Evolutionary conservation across 1,284 basidiomycete genomes (phyloP).

Genomic region (Ustilago shanxiensis): DNA sequence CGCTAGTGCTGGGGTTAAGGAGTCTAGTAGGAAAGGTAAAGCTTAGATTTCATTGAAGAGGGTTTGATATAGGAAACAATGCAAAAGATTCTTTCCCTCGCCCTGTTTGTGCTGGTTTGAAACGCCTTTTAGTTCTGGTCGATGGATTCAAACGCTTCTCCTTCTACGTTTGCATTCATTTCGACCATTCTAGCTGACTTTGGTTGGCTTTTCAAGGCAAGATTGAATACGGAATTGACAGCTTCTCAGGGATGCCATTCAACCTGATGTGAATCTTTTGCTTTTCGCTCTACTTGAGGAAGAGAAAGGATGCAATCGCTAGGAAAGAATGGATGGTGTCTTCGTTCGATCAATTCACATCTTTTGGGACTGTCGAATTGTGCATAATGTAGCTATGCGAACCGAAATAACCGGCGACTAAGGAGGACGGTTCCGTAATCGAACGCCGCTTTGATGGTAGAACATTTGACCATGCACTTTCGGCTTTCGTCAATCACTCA

Average conservation of each 20-base stretch:
- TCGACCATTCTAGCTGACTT: neutral
- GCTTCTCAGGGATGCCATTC: slow-evolving; percentile 9
- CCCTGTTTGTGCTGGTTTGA: neutral
- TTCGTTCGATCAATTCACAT: neutral
- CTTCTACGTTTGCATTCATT: neutral
- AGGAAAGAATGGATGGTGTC: neutral
- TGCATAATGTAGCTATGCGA: no score
- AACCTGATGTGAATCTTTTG: neutral
- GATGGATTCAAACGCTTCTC: neutral
- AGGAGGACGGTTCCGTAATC: no score
- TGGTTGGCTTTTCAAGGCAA: neutral
- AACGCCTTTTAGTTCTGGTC: no score
- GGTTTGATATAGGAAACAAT: no score
- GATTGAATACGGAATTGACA: slow-evolving; percentile 2
- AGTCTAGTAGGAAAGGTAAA: slow-evolving; percentile 8
- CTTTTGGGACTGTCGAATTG: no score
- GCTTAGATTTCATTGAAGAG: no score
- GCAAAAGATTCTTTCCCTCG: no score
- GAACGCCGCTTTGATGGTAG: no score
- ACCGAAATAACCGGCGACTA: no score
- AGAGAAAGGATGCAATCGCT: slow-evolving; percentile 6
- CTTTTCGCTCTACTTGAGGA: slow-evolving; percentile 9
- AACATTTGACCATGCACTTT: no score
- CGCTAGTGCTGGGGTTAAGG: neutral
- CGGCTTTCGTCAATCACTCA: no score